Base-by-base conservation (phyloP, 31 red algal genomes). In the Pterothamnion heteromorphum region DNA sequence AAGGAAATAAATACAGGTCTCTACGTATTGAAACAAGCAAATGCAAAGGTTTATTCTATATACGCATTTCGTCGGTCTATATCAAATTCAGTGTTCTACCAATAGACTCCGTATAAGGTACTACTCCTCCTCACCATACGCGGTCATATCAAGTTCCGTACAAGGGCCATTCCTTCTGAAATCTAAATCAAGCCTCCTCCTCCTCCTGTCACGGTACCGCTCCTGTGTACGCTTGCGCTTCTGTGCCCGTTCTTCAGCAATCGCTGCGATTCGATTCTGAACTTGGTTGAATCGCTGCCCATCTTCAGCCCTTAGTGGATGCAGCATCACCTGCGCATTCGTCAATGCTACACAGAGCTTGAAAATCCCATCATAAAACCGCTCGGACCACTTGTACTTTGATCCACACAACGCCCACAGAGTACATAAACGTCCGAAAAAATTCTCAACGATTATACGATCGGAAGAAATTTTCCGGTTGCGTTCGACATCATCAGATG, bases 371-470 rank as follows among this genome's bases (percentile, higher is more conserved):
- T 81, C 23, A 81, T 81, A 81, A 9, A 81, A 28, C 28, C 23
- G 5, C 28, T 81, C 76, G 23, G 21, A 4, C 23, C 76, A 81
- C 23, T 32, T 24, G 4, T 28, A 81, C 28, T 81, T 81, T 22
- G 28, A 24, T 28, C 28, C 5, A 23, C 14, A 24, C 14, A 81
- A 4, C 4, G 23, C 5, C 76, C 76, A 81, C 14, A 81, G 28
- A 81, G 28, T 37, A 3, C 82, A 86, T 3, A 31, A 37, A 3
- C 82, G 26, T 86, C 35, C 82, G 37, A 86, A 91, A 91, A 3
- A 86, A 36, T 86, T 86, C 2, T 86, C 28, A 35, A 3, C 20
- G 26, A 86, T 36, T 4, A 86, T 86, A 37, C 82, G 35, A 35
- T 86, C 35, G 37, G 32, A 37, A 9, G 3, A 36, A 37, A 86